Percentiles rank a stretch among this genome's conserved stretches.
Conservation (phyloP, 805 yeast species). For the Lipomyces sp. region DNA sequence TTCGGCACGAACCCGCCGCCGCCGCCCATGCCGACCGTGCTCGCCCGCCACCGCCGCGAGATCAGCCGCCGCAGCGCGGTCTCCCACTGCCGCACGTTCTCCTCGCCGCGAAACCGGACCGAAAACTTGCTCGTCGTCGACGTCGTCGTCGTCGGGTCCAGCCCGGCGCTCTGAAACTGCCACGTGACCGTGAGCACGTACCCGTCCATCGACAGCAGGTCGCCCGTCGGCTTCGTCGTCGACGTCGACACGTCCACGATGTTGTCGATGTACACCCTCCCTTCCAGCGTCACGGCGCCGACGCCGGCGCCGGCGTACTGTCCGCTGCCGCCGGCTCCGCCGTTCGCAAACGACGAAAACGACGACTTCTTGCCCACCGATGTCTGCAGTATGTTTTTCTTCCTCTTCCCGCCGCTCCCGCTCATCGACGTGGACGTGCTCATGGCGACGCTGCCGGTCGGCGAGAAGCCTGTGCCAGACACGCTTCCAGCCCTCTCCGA, state of each 20-base stretch:
- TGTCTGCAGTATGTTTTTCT: conserved; percentile 47
- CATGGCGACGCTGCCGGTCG: not conserved
- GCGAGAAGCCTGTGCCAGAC: too few species aligned
- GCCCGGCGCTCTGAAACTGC: conserved; percentile 37
- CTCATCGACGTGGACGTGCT: not conserved
- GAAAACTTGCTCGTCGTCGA: conserved; percentile 84
- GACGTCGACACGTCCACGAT: conserved; percentile 45
- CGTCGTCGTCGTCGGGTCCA: conserved; percentile 48
- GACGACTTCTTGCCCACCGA: conserved; percentile 44
- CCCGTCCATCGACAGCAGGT: conserved; percentile 24
- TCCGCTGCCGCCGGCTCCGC: not conserved
- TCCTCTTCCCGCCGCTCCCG: conserved; percentile 40
- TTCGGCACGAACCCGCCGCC: conserved; percentile 8
- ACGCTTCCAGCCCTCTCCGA: not conserved
- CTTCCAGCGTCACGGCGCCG: conserved; percentile 57
- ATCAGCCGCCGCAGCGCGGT: conserved; percentile 36
- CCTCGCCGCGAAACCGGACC: conserved; percentile 79
- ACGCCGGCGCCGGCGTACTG: not conserved
- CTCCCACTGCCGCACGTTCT: conserved; percentile 78
- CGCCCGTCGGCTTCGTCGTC: conserved; percentile 26
- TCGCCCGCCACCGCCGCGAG: conserved; percentile 5
- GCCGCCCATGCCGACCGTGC: not conserved
- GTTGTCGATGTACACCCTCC: conserved; percentile 76
- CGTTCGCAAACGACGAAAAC: not conserved
- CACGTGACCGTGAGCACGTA: conserved; percentile 26